Evolutionary conservation across 73 alveolate species (phyloP), one percentile per base, ranked within the genome.

Genomic region (Effrenium voratum): DNA sequence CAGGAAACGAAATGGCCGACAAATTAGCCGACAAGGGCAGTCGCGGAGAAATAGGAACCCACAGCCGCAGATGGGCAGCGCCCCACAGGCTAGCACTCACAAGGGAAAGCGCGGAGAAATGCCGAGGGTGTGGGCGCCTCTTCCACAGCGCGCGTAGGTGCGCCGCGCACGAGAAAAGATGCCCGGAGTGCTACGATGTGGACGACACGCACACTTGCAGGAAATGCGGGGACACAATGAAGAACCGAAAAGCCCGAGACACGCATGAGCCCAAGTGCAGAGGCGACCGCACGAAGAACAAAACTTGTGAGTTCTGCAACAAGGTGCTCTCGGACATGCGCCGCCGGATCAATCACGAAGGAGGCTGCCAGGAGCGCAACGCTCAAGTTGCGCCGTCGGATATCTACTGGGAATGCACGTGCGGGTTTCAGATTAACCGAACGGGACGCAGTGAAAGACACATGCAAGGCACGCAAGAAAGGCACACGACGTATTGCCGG

Each of bases 11-110:
- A 4, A 8, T 13, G 16, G 94, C 94, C 0, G 82, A 60, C 24
- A 41, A 38, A 0, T 57, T 84, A 55, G 93, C 93, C 26, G 44
- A 84, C 79, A 36, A 50, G 19, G 93, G 93, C 38, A 38, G 93
- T 0, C 52, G 2, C 0, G n/a, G 22, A 0, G 47, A 34, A 2
- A 1, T 6, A 3, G 59, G 73, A 5, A 15, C 15, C 2, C 92
- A 81, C n/a, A 15, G 43, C 16, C 2, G n/a, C 24, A 30, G 92
- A 32, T 81, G 92, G 92, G 49, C 92, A 2, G 92, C 92, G 0
- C 92, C 92, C 1, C 46, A 46, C 38, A 44, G 19, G 34, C 32
- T 2, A 5, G 73, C 70, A 0, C 73, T 81, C 0, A 81, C 91
- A 1, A 0, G 5, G 1, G 73, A 34, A 8, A 46, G 26, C 46